Percentiles rank a stretch among this genome's conserved stretches.
These are phyloP conservation scores for Lophiostoma macrostomum DNA, from an alignment of 495 filamentous ascomycete species.

Conservation along the genomic window DNA sequence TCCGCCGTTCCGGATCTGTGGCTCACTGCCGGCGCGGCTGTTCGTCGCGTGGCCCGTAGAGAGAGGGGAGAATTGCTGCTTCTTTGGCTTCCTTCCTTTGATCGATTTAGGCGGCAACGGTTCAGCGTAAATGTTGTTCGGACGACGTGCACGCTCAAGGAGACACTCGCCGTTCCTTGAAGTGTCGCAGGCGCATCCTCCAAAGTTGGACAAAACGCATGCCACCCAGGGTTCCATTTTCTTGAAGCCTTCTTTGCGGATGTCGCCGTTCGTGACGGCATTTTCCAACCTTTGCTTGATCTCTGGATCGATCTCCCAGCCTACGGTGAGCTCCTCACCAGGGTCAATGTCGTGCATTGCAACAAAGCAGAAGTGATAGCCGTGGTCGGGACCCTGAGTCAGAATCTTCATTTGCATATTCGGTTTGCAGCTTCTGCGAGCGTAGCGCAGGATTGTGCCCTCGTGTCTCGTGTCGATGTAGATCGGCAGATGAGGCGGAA, in stretches of 20 bases:
- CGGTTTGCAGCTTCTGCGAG: conserved; percentile 81
- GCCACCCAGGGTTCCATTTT: conserved; percentile 63
- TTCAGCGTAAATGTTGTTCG: conserved; percentile 34
- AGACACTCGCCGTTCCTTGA: conserved; percentile 50
- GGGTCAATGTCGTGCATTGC: conserved; percentile 68
- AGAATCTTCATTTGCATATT: conserved; percentile 81
- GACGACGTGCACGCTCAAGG: conserved; percentile 71
- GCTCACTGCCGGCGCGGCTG: conserved; percentile 77
- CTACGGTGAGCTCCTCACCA: conserved; percentile 61
- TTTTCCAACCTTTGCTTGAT: conserved; percentile 44
- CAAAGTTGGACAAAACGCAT: conserved; percentile 76
- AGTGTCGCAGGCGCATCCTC: conserved; percentile 77
- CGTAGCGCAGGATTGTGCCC: conserved; percentile 79
- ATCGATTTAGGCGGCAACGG: conserved; percentile 49
- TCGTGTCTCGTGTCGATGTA: conserved; percentile 87
- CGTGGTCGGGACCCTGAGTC: conserved; percentile 58
- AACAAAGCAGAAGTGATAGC: conserved; percentile 84
- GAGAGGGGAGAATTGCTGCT: conserved; percentile 63
- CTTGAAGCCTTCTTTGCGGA: conserved; percentile 41
- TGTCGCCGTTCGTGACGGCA: conserved; percentile 43
- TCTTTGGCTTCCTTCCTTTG: conserved; percentile 52
- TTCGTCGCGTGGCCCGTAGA: conserved; percentile 67
- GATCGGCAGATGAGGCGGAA: conserved; percentile 52
- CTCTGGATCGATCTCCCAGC: conserved; percentile 61
- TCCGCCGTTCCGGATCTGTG: conserved; percentile 36